These are phyloP conservation scores for Chaetomiaceae sp. DNA, from an alignment of 2,329 filamentous ascomycete species.

Conservation along the genomic window DNA sequence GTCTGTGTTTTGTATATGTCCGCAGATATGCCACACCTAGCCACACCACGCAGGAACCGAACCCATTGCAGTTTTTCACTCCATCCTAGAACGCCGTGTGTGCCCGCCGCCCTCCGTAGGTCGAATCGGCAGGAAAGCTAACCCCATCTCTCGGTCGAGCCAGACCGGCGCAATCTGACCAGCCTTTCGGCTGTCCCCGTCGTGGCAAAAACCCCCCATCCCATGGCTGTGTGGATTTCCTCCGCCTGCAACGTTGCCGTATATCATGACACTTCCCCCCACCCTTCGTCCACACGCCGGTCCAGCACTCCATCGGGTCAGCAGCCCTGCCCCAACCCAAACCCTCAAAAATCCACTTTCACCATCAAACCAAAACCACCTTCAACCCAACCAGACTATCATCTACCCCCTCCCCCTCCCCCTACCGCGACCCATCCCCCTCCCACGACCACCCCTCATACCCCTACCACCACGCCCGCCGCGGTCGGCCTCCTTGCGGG, in stretches of 20 bases:
- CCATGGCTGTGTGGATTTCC: not conserved
- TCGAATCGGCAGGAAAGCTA: not conserved
- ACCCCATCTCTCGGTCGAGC: not conserved
- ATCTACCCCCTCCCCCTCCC: conserved; percentile 31
- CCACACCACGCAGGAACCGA: not conserved
- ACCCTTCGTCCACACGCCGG: not conserved
- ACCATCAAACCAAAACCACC: not conserved
- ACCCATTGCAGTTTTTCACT: not conserved
- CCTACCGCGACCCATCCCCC: conserved; percentile 24
- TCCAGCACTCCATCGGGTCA: not conserved
- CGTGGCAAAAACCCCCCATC: not conserved
- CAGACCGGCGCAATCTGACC: not conserved
- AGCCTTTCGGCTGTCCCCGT: not conserved
- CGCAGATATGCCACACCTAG: too few species aligned
- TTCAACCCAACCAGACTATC: not conserved
- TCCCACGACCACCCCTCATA: conserved; percentile 39
- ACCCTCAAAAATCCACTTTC: too few species aligned
- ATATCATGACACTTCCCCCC: not conserved
- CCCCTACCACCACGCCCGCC: conserved; percentile 47
- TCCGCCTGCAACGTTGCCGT: not conserved
- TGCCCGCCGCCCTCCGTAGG: too few species aligned
- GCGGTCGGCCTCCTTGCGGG: conserved; percentile 78
- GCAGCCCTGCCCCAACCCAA: not conserved
- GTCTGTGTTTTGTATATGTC: not conserved
- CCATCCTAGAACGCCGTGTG: conserved; percentile 11